Percentiles rank a stretch among this genome's conserved stretches.
Evolutionary conservation across 2,329 filamentous ascomycete species (phyloP).

Genomic region (Aspergillus pseudotamarii): DNA sequence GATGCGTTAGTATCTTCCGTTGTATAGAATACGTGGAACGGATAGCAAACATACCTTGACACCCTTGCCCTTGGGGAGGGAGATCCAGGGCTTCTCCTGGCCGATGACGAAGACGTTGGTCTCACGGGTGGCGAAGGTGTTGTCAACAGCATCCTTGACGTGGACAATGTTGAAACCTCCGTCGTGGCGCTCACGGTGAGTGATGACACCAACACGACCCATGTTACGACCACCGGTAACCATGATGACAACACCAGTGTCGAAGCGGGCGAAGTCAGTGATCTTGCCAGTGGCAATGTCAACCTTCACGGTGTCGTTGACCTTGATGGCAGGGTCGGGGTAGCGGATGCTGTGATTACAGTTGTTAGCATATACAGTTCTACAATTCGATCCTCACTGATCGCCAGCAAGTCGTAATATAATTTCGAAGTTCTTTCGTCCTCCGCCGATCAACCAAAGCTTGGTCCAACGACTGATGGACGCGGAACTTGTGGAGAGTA

Average conservation of each 20-base stretch:
- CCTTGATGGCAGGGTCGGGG: conserved; percentile 97
- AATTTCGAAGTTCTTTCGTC: conserved; percentile 35
- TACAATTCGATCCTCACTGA: conserved; percentile 32
- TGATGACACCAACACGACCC: conserved; percentile 99
- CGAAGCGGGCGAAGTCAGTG: conserved; percentile 96
- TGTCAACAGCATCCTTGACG: conserved; percentile 99
- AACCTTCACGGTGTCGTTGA: conserved; percentile 99
- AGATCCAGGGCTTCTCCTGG: conserved; percentile 98
- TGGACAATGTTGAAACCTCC: conserved; percentile 99
- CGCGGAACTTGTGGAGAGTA: conserved; percentile 65
- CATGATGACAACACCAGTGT: conserved; percentile 98
- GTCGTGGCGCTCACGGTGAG: conserved; percentile 99
- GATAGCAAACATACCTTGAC: conserved; percentile 67
- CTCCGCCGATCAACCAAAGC: conserved; percentile 73
- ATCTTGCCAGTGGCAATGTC: conserved; percentile 97
- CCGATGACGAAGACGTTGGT: conserved; percentile 99
- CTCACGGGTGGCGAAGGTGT: conserved; percentile 99
- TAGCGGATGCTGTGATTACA: conserved; percentile 81
- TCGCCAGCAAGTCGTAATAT: conserved; percentile 26
- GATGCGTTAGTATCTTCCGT: conserved; percentile 23
- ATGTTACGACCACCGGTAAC: conserved; percentile 99
- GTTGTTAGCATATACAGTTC: conserved; percentile 39
- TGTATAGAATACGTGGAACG: background rate
- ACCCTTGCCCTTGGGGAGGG: conserved; percentile 99
- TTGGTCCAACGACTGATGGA: conserved; percentile 99